A percentile compares a stretch with the other conserved stretches of the same genome.
Evolutionary conservation across 176 grass and related monocot genomes (phyloP).

Genomic region (Oropetium thomaeum): DNA sequence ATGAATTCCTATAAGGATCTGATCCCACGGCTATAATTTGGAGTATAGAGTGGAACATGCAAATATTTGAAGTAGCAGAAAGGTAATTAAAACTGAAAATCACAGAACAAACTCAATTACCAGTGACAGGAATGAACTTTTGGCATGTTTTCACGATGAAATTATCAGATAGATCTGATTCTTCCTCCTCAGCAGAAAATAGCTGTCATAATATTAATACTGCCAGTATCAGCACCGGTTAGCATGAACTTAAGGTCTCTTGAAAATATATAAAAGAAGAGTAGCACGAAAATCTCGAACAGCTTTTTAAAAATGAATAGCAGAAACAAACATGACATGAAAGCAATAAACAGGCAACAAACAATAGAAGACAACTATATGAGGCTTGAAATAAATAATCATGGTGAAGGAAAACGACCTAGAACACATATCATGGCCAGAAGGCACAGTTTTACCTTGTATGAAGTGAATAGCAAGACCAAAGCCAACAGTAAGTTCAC

Average conservation of each 20-base stretch:
- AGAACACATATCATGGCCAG: neutral
- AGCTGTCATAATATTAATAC: conserved; percentile 54
- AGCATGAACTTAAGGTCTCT: neutral
- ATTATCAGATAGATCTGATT: conserved; percentile 90
- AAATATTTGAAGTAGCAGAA: conserved; percentile 16
- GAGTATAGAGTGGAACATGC: neutral
- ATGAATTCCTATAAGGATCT: conserved; percentile 12
- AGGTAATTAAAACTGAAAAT: conserved; percentile 18
- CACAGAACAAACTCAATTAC: conserved; percentile 39
- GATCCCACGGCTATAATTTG: conserved; percentile 8
- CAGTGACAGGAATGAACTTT: conserved; percentile 82
- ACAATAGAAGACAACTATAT: neutral
- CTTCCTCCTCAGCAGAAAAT: conserved; percentile 75
- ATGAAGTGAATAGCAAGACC: conserved; percentile 88
- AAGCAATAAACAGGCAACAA: no score
- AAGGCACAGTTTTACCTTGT: conserved; percentile 62
- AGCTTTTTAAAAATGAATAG: conserved; percentile 9
- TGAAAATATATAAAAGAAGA: neutral
- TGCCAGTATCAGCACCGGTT: conserved; percentile 2
- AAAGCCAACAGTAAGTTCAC: conserved; percentile 87
- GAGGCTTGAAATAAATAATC: neutral
- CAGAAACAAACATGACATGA: neutral
- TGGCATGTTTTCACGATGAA: conserved; percentile 91
- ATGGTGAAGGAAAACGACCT: neutral
- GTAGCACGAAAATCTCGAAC: neutral